Evolutionary conservation across 768 basidiomycete species (phyloP).

Genomic region (Russula lepida): DNA sequence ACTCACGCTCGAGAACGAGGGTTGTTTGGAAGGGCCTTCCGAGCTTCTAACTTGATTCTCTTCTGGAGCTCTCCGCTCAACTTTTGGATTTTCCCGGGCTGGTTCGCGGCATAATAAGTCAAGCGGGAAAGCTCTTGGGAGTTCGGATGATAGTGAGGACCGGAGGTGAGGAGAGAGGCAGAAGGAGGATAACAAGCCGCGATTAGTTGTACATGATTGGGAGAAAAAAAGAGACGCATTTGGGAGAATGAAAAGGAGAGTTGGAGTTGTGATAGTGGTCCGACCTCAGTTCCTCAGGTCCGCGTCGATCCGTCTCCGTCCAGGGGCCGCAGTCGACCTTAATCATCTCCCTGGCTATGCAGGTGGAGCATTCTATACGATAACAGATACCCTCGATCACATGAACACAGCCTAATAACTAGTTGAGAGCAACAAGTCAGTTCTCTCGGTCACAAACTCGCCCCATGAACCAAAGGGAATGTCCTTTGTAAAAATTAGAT

Average conservation of each 20-base stretch:
- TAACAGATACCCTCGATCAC: too few relatives aligned
- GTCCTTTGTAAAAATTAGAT: neutral
- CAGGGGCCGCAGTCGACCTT: too few relatives aligned
- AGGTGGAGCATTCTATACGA: too few relatives aligned
- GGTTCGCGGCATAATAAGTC: conserved; percentile 81
- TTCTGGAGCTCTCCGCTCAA: conserved; percentile 72
- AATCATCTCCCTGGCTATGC: too few relatives aligned
- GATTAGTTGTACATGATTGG: conserved; percentile 77
- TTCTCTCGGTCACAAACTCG: too few relatives aligned
- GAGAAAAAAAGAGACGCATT: conserved; percentile 71
- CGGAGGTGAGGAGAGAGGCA: conserved; percentile 63
- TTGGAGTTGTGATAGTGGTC: neutral
- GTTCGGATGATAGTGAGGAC: conserved; percentile 72
- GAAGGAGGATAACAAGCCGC: conserved; percentile 80
- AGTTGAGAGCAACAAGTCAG: too few relatives aligned
- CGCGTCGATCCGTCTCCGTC: too few relatives aligned
- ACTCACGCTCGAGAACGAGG: conserved; percentile 72
- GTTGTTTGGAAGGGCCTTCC: conserved; percentile 69
- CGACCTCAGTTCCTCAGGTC: too few relatives aligned
- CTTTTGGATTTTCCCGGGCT: conserved; percentile 72
- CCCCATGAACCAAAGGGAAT: too few relatives aligned
- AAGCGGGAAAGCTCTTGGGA: conserved; percentile 78
- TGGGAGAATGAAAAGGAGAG: conserved; percentile 5
- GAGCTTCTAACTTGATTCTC: conserved; percentile 51
- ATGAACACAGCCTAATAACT: too few relatives aligned